phyloP scores from a whole-genome alignment of 169 alveolate species.

The Pseudocohnilembus persalinus region DNA sequence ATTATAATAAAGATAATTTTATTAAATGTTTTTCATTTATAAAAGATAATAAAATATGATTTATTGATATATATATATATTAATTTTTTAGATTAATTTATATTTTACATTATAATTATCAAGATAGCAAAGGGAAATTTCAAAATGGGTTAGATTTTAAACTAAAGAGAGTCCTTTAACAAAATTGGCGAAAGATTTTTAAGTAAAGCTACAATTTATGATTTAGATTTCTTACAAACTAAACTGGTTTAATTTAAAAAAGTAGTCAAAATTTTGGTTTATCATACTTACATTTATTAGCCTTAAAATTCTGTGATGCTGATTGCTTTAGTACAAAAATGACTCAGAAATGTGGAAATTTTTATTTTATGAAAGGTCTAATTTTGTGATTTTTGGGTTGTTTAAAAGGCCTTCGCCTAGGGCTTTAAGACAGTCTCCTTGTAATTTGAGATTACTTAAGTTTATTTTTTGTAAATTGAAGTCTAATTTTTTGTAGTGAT shows the following conservation, averaged over 20 bases:
- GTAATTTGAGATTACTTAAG: too few species aligned
- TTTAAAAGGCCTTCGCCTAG: not conserved
- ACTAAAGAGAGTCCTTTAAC: not conserved
- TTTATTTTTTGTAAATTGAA: not conserved
- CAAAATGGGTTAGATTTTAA: too few species aligned
- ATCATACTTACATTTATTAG: not conserved
- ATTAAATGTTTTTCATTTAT: too few species aligned
- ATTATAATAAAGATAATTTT: too few species aligned
- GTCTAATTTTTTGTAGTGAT: not conserved
- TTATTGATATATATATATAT: too few species aligned
- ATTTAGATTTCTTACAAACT: not conserved
- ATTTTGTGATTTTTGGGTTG: not conserved
- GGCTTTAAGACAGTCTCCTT: not conserved
- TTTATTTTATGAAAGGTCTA: not conserved
- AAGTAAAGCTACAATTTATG: not conserved
- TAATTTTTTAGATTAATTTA: too few species aligned
- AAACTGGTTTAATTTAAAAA: not conserved
- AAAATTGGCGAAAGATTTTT: not conserved
- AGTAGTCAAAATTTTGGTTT: not conserved
- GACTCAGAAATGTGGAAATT: not conserved
- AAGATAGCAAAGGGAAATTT: too few species aligned
- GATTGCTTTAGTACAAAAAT: not conserved
- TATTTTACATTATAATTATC: too few species aligned
- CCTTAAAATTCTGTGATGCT: not conserved
- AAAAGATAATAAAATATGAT: too few species aligned